A percentile compares a stretch with the other conserved stretches of the same genome.
These are phyloP conservation scores for Lycium ferocissimum DNA, from an alignment of 257 asterid genomes.

Conservation along the genomic window DNA sequence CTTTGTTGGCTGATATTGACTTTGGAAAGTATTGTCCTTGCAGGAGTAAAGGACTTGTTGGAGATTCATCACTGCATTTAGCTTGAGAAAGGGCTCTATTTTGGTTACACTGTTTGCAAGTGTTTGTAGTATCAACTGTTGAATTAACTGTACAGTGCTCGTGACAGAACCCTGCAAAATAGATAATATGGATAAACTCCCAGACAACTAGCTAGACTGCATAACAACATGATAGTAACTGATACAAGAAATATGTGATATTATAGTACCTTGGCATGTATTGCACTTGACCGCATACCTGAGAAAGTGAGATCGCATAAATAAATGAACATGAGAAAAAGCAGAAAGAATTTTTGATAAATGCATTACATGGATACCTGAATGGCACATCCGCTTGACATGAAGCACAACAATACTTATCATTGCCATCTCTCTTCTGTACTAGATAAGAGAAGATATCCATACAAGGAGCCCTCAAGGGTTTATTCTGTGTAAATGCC, in stretches of 20 bases:
- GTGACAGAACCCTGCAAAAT: conserved; percentile 70
- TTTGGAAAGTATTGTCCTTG: conserved; percentile 49
- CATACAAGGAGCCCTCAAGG: conserved; percentile 51
- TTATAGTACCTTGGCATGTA: conserved; percentile 72
- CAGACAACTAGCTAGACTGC: conserved; percentile 11
- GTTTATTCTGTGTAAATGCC: conserved; percentile 50
- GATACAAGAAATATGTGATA: conserved; percentile 24
- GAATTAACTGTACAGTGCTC: conserved; percentile 62
- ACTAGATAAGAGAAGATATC: conserved; percentile 60
- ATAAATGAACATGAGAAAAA: conserved; percentile 28
- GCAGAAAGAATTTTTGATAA: conserved; percentile 26
- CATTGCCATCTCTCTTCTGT: conserved; percentile 58
- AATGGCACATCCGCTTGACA: conserved; percentile 60
- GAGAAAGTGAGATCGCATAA: conserved; percentile 42
- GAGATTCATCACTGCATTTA: conserved; percentile 50
- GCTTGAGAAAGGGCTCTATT: conserved; percentile 42
- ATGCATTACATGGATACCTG: conserved; percentile 53
- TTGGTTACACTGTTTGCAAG: conserved; percentile 68
- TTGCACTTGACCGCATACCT: conserved; percentile 76
- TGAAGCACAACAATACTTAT: conserved; percentile 52
- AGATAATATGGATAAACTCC: neutral
- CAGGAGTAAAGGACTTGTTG: conserved; percentile 65
- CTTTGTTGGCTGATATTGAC: conserved; percentile 41
- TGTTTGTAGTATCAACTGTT: conserved; percentile 41
- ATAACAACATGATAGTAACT: conserved; percentile 19